Percentiles rank a stretch among this genome's conserved stretches.
Evolutionary conservation across 805 yeast species (phyloP).

Genomic region (Ogataea paradorogensis): DNA sequence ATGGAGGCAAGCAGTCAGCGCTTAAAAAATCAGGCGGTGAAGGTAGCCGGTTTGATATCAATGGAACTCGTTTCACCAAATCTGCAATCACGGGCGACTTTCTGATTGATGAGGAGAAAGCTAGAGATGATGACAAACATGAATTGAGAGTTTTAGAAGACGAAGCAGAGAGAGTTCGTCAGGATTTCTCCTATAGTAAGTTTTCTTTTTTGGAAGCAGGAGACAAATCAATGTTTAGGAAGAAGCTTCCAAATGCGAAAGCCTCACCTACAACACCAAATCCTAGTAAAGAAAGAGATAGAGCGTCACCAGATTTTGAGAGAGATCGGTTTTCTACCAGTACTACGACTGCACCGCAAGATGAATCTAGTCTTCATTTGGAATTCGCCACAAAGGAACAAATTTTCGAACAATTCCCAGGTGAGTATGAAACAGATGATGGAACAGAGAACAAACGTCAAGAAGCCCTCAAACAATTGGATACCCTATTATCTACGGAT

Average conservation of each 20-base stretch:
- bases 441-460: background rate
- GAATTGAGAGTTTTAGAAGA: conserved; percentile 8
- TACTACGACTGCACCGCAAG: background rate
- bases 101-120: conserved; percentile 19
- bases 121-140: conserved; percentile 15
- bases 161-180: conserved; percentile 7
- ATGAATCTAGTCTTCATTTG: conserved; percentile 14
- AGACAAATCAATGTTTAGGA: background rate
- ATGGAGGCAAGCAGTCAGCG: conserved; percentile 1
- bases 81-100: conserved; percentile 9
- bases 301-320: background rate
- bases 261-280: background rate
- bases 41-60: no score
- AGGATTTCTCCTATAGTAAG: conserved; percentile 6
- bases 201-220: conserved; percentile 1
- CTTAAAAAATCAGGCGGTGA: background rate
- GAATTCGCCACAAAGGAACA: conserved; percentile 25
- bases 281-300: background rate
- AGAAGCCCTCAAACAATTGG: conserved; percentile 6
- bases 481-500: conserved; percentile 3
- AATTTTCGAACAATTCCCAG: conserved; percentile 2
- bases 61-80: background rate
- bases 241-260: background rate
- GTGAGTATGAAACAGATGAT: background rate
- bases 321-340: background rate